A percentile compares a stretch with the other conserved stretches of the same genome.
Conservation (phyloP, 495 filamentous ascomycete genomes). For the Penicillium coprophilum region DNA sequence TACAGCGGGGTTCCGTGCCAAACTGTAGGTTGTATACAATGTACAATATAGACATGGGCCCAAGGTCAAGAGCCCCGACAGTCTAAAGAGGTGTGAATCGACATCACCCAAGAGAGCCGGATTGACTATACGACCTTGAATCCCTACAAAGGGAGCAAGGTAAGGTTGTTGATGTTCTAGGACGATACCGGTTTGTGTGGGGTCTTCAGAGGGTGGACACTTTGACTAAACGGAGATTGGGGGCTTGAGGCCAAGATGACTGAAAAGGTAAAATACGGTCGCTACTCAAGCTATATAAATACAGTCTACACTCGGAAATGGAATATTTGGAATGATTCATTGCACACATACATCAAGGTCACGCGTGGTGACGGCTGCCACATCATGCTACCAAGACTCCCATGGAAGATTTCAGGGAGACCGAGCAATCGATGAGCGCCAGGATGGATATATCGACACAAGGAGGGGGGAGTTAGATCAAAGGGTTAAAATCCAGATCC, state of each 20-base stretch:
- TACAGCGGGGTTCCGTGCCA: conserved; percentile 2
- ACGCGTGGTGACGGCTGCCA: conserved; percentile 47
- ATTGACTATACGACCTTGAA: too few relatives aligned
- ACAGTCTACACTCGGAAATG: conserved; percentile 1
- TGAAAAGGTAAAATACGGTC: too few relatives aligned
- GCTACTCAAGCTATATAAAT: not conserved
- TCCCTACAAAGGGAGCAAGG: not conserved
- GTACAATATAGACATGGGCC: not conserved
- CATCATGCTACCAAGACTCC: conserved; percentile 17
- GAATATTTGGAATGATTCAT: conserved; percentile 11
- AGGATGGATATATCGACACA: conserved; percentile 23
- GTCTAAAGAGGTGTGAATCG: too few relatives aligned
- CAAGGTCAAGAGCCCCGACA: not conserved
- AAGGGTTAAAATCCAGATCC: conserved; percentile 7
- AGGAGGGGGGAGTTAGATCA: not conserved
- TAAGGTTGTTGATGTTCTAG: not conserved
- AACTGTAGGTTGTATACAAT: too few relatives aligned
- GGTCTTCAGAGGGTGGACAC: not conserved
- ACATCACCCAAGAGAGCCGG: too few relatives aligned
- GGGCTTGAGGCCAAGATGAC: not conserved
- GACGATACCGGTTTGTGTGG: not conserved
- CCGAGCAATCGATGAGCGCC: conserved; percentile 38
- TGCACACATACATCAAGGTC: conserved; percentile 24
- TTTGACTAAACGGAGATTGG: not conserved
- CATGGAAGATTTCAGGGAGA: not conserved